Conservation (phyloP, 495 filamentous ascomycete genomes). For the Hypoxylon fuscum region DNA sequence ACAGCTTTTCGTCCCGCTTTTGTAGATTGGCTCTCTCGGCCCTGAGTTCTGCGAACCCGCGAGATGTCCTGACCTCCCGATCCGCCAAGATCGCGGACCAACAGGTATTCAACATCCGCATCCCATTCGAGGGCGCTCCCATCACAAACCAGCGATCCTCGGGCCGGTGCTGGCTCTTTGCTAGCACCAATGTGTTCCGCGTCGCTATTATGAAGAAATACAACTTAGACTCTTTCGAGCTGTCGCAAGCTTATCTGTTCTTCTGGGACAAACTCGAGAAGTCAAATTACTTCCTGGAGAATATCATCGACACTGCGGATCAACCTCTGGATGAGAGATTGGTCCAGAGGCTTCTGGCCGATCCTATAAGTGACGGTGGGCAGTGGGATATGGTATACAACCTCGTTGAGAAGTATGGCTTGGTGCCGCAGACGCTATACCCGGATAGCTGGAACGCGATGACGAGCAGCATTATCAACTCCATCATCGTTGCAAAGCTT, state of each 20-base stretch:
- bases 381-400: constrained; percentile 96
- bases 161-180: constrained; percentile 91
- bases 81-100: constrained; percentile 68
- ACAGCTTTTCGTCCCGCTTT: neutral
- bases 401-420: constrained; percentile 83
- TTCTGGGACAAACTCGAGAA: constrained; percentile 97
- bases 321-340: constrained; percentile 74
- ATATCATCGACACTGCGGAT: constrained; percentile 75
- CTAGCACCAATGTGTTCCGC: constrained; percentile 85
- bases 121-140: constrained; percentile 81
- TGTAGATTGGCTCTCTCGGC: constrained; percentile 71
- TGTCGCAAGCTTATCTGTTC: constrained; percentile 89
- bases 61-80: constrained; percentile 64
- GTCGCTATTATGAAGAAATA: constrained; percentile 84
- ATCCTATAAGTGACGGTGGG: constrained; percentile 81
- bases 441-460: constrained; percentile 81
- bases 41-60: constrained; percentile 64
- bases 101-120: constrained; percentile 83
- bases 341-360: constrained; percentile 69
- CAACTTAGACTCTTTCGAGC: constrained; percentile 76
- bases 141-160: constrained; percentile 84
- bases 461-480: constrained; percentile 73
- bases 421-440: constrained; percentile 81
- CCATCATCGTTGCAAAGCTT: constrained; percentile 83
- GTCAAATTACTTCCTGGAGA: constrained; percentile 86